These are phyloP conservation scores for Penicillium samsonianum DNA, from an alignment of 495 filamentous ascomycete genomes.

Conservation along the genomic window DNA sequence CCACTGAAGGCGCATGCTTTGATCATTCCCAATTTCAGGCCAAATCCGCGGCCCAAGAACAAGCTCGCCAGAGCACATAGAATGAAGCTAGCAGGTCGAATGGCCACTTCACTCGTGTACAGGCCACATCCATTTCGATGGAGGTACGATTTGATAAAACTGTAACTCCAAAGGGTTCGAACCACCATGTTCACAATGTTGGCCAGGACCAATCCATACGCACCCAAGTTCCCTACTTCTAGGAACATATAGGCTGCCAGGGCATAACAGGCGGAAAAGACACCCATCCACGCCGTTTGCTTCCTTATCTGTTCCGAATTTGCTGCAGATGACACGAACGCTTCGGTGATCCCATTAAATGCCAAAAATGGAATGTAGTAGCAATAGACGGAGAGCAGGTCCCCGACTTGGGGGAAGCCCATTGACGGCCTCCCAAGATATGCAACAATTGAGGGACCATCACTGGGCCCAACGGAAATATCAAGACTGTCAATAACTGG, in stretches of 20 bases:
- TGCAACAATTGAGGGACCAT: constrained; percentile 69
- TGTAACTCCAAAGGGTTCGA: constrained; percentile 75
- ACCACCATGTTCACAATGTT: constrained; percentile 85
- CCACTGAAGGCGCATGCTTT: constrained; percentile 52
- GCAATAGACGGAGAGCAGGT: constrained; percentile 78
- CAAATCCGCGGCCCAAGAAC: constrained; percentile 29
- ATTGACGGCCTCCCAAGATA: constrained; percentile 71
- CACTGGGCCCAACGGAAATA: constrained; percentile 67
- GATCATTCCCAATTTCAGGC: constrained; percentile 43
- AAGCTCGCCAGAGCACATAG: constrained; percentile 36
- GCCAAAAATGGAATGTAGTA: constrained; percentile 92
- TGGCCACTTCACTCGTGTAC: constrained; percentile 26
- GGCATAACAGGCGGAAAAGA: constrained; percentile 73
- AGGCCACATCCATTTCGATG: constrained; percentile 33
- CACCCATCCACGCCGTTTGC: constrained; percentile 81
- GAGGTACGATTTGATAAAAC: constrained; percentile 71
- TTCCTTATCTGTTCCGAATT: constrained; percentile 64
- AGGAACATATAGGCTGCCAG: constrained; percentile 70
- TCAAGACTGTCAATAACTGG: constrained; percentile 64
- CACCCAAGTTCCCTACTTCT: constrained; percentile 63
- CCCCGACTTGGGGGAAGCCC: constrained; percentile 63
- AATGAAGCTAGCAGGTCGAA: constrained; percentile 34
- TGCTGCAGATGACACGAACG: constrained; percentile 86
- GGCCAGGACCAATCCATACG: constrained; percentile 75
- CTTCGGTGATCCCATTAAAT: constrained; percentile 87